Percentiles rank a stretch among this genome's conserved stretches.
These are phyloP conservation scores for Clonostachys rosea DNA, from an alignment of 2,329 filamentous ascomycete species.

Conservation along the genomic window DNA sequence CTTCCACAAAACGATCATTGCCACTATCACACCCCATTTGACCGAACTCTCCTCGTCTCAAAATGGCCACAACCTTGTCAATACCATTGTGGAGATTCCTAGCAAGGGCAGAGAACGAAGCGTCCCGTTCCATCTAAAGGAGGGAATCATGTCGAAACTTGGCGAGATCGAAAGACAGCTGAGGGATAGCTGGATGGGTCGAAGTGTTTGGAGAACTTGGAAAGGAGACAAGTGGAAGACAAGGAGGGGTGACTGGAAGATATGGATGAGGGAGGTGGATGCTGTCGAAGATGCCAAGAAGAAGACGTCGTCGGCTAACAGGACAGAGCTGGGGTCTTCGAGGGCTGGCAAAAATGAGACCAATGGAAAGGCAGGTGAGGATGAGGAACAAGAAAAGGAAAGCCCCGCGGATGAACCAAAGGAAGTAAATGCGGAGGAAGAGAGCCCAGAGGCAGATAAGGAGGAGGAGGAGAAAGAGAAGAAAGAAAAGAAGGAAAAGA, in stretches of 20 bases:
- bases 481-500: neutral
- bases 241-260: constrained; percentile 47
- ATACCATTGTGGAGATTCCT: constrained; percentile 42
- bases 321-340: neutral
- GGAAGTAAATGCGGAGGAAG: neutral
- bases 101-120: constrained; percentile 41
- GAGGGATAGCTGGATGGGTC: constrained; percentile 47
- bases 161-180: constrained; percentile 41
- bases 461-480: constrained; percentile 6
- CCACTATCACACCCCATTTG: constrained; percentile 35
- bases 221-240: constrained; percentile 54
- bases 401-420: constrained; percentile 3
- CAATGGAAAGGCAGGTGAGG: neutral
- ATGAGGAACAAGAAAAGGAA: constrained; percentile 9
- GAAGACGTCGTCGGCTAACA: neutral
- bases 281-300: constrained; percentile 10
- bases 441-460: constrained; percentile 3
- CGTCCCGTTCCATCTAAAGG: constrained; percentile 54
- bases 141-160: constrained; percentile 45
- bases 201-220: constrained; percentile 54
- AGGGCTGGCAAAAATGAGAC: neutral
- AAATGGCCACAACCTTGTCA: constrained; percentile 46
- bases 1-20: constrained; percentile 52
- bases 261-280: constrained; percentile 47
- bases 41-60: constrained; percentile 42